Conservation (phyloP, 148 eudicot genomes). For the Dianthus caryophyllus region DNA sequence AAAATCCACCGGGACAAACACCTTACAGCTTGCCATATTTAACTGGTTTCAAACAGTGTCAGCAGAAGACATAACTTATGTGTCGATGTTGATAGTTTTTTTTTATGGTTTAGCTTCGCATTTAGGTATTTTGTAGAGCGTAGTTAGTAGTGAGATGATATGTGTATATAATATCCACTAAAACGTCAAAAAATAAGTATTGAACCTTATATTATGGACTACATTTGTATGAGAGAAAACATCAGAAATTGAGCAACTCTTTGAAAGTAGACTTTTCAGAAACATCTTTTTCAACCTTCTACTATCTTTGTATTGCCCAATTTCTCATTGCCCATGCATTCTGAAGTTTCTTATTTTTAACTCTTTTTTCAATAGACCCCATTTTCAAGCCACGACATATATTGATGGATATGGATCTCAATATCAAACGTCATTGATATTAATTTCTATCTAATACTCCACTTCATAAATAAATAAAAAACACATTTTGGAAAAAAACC, state of each 20-base stretch:
- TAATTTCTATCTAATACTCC: too few relatives aligned
- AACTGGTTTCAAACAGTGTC: too few relatives aligned
- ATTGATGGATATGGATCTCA: neutral
- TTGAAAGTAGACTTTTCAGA: neutral
- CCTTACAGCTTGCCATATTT: too few relatives aligned
- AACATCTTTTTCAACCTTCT: constrained; percentile 7
- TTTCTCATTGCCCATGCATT: constrained; percentile 1
- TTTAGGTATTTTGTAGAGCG: neutral
- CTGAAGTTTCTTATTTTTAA: neutral
- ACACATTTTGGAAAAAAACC: too few relatives aligned
- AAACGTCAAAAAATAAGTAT: neutral
- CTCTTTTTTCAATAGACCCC: constrained; percentile 2
- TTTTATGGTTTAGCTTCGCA: neutral
- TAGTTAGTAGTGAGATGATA: neutral
- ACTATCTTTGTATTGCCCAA: neutral
- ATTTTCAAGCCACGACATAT: constrained; percentile 2
- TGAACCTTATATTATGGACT: neutral
- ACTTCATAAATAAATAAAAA: too few relatives aligned
- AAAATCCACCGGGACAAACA: too few relatives aligned
- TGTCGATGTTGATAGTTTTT: neutral
- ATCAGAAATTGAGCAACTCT: neutral
- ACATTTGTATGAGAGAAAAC: neutral
- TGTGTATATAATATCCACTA: neutral
- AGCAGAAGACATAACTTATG: neutral
- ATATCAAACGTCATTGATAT: neutral